Percentiles rank a stretch among this genome's conserved stretches.
Conservation (phyloP, 2,329 filamentous ascomycete species). For the Aureobasidium sp. region DNA sequence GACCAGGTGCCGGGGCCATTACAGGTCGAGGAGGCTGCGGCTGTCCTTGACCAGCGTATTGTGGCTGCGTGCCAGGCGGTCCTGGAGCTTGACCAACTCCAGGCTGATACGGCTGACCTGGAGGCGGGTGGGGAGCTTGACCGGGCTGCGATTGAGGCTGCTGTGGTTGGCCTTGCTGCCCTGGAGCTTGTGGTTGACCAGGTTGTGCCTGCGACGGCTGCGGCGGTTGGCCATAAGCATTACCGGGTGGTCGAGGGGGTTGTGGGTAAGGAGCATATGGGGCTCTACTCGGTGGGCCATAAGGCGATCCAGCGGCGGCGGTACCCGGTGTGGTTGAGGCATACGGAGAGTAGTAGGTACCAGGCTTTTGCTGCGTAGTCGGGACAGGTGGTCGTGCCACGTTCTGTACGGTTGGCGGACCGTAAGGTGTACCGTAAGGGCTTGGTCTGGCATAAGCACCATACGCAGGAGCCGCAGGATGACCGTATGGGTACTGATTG, state of each 20-base stretch:
- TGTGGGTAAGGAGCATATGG: conserved; percentile 13
- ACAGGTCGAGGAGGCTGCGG: conserved; percentile 6
- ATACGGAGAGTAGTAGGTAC: conserved; percentile 17
- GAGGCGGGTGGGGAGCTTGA: neutral
- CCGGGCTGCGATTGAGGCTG: neutral
- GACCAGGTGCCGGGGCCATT: neutral
- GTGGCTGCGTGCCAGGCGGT: conserved; percentile 1
- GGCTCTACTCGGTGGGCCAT: conserved; percentile 13
- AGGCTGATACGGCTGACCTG: neutral
- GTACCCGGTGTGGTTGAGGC: conserved; percentile 14
- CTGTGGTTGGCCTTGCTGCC: neutral
- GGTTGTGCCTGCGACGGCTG: conserved; percentile 1
- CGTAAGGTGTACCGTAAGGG: conserved; percentile 15
- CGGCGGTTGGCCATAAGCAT: neutral
- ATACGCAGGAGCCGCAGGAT: conserved; percentile 12
- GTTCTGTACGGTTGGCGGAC: conserved; percentile 12
- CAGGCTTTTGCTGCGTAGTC: conserved; percentile 13
- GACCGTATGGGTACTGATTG: conserved; percentile 13
- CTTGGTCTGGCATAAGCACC: conserved; percentile 13
- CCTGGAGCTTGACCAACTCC: neutral
- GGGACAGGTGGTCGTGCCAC: conserved; percentile 11
- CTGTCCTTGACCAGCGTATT: neutral
- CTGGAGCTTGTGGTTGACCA: conserved; percentile 1
- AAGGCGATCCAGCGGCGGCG: conserved; percentile 11
- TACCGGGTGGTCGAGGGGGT: neutral